Percentiles rank a stretch among this genome's conserved stretches.
These are phyloP conservation scores for Hirsutella rhossiliensis DNA, from an alignment of 2,329 filamentous ascomycete genomes.

Conservation along the genomic window DNA sequence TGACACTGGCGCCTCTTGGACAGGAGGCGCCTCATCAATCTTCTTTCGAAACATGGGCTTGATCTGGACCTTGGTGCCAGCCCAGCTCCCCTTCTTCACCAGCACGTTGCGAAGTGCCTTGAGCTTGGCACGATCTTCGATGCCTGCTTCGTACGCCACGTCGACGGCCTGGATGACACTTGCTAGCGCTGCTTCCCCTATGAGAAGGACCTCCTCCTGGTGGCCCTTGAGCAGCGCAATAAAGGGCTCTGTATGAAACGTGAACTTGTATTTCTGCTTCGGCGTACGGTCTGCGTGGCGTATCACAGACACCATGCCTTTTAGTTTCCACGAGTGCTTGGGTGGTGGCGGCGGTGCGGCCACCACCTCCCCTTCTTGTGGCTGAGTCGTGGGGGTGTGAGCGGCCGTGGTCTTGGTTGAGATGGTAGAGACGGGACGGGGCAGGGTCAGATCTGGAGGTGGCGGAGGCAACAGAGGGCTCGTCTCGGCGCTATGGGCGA, in stretches of 20 bases:
- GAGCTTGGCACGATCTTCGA: constrained; percentile 84
- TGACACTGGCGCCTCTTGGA: constrained; percentile 20
- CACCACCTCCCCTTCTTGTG: constrained; percentile 21
- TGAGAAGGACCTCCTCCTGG: constrained; percentile 88
- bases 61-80: constrained; percentile 96
- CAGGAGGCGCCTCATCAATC: constrained; percentile 42
- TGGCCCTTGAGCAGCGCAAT: constrained; percentile 91
- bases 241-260: constrained; percentile 93
- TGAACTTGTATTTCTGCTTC: constrained; percentile 99
- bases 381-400: constrained; percentile 8
- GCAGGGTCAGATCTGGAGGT: constrained; percentile 15
- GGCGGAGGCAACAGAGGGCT: constrained; percentile 23
- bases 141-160: constrained; percentile 60
- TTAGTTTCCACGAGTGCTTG: constrained; percentile 95
- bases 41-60: constrained; percentile 98
- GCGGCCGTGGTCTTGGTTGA: constrained; percentile 21
- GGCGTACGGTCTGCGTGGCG: constrained; percentile 93
- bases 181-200: constrained; percentile 77
- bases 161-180: constrained; percentile 87
- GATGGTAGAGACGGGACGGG: constrained; percentile 19
- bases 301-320: constrained; percentile 93
- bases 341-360: constrained; percentile 56
- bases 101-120: constrained; percentile 74
- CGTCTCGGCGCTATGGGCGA: constrained; percentile 21
- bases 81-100: constrained; percentile 85